Percentiles rank a stretch among this genome's conserved stretches.
Conservation (phyloP, 331 rosid genomes). For the Pyrus hybrid region DNA sequence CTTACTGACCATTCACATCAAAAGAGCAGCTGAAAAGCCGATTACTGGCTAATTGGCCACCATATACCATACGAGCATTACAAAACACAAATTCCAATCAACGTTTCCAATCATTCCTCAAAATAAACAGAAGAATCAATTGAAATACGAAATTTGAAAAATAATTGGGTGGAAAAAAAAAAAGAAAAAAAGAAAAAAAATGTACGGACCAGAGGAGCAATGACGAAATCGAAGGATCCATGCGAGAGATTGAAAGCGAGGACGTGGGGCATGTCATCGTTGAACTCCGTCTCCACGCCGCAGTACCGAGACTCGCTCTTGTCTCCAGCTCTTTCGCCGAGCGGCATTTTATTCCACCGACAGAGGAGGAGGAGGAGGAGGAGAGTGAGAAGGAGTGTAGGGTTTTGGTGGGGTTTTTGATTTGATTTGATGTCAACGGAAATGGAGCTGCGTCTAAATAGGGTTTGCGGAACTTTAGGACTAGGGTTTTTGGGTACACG, state of each 20-base stretch:
- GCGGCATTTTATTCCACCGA: conserved; percentile 43
- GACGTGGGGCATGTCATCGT: conserved; percentile 56
- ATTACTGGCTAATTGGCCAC: conserved; percentile 70
- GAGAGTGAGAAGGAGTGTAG: neutral
- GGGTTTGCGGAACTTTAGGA: neutral
- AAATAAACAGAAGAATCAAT: neutral
- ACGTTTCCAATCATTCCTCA: neutral
- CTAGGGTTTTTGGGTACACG: conserved; percentile 14
- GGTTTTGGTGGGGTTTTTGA: conserved; percentile 28
- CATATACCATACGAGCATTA: neutral
- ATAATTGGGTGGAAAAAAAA: neutral
- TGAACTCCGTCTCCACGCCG: conserved; percentile 52
- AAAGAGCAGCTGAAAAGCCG: conserved; percentile 34
- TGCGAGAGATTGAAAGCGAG: conserved; percentile 35
- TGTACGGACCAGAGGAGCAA: conserved; percentile 56
- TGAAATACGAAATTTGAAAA: neutral
- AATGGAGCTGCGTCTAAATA: neutral
- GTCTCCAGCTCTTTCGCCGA: conserved; percentile 51
- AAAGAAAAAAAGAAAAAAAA: too few relatives aligned
- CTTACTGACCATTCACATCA: conserved; percentile 68
- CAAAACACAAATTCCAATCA: neutral
- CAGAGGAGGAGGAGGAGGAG: neutral
- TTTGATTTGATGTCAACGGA: neutral
- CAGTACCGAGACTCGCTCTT: conserved; percentile 59
- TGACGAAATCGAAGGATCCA: conserved; percentile 50